These are phyloP conservation scores for Moniliophthora roreri DNA, from an alignment of 1,284 basidiomycete genomes.

Conservation along the genomic window DNA sequence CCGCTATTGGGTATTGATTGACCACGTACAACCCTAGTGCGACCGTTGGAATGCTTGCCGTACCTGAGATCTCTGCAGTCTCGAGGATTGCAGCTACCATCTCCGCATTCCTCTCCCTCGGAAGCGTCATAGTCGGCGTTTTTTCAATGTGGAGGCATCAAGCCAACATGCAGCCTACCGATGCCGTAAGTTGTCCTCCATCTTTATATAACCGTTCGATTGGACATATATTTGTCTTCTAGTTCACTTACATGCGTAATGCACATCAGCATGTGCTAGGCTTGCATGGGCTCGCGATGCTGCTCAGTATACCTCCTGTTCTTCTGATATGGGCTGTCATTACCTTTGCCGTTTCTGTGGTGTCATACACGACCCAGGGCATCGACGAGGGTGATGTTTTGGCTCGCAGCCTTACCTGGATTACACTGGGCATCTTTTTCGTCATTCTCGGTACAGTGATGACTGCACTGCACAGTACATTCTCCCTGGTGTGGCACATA, in stretches of 20 bases:
- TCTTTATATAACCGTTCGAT: background rate
- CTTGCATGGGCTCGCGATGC: constrained; percentile 47
- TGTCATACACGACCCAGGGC: constrained; percentile 43
- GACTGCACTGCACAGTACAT: constrained; percentile 39
- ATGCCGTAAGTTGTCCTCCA: constrained; percentile 33
- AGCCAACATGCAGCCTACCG: constrained; percentile 39
- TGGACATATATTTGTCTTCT: background rate
- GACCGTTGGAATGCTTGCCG: constrained; percentile 48
- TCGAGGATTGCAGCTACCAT: constrained; percentile 41
- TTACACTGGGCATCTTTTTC: constrained; percentile 37
- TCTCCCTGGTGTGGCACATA: constrained; percentile 50
- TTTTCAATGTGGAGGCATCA: constrained; percentile 60
- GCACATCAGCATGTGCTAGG: constrained; percentile 43
- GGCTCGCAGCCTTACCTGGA: constrained; percentile 35
- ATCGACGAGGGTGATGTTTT: constrained; percentile 20
- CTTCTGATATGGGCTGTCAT: constrained; percentile 57
- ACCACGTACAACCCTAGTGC: constrained; percentile 32
- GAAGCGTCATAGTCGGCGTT: constrained; percentile 53
- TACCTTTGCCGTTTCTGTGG: constrained; percentile 42
- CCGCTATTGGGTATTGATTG: background rate
- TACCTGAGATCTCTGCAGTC: constrained; percentile 39
- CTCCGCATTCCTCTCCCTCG: constrained; percentile 48
- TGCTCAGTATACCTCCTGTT: constrained; percentile 52
- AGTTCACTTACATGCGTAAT: constrained; percentile 56
- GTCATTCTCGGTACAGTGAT: constrained; percentile 35